Evolutionary conservation across 805 yeast species (phyloP).

Genomic region (Peterozyma xylosa): DNA sequence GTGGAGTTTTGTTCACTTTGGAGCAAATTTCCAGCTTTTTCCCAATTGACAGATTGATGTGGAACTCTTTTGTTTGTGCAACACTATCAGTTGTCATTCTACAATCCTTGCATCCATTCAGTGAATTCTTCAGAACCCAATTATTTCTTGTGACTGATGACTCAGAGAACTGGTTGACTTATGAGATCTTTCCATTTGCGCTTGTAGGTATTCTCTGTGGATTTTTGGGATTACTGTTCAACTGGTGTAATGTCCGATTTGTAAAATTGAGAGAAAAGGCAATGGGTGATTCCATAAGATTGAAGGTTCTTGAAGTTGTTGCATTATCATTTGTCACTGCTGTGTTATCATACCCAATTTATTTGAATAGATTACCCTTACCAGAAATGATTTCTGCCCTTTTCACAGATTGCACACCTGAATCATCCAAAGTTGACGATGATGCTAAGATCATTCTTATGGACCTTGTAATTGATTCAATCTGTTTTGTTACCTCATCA

Average conservation of each 20-base stretch:
- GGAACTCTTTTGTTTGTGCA: conserved; percentile 80
- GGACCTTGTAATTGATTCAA: not conserved
- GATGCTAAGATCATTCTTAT: conserved; percentile 3
- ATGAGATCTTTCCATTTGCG: conserved; percentile 71
- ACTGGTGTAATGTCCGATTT: conserved; percentile 35
- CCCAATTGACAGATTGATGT: conserved; percentile 57
- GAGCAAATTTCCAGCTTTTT: conserved; percentile 63
- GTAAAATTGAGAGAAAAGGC: conserved; percentile 24
- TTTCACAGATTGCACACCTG: conserved; percentile 54
- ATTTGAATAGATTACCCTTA: conserved; percentile 46
- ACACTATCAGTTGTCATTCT: conserved; percentile 62
- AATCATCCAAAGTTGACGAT: conserved; percentile 4
- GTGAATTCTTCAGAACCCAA: conserved; percentile 27
- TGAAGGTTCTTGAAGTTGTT: conserved; percentile 40
- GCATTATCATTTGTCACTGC: conserved; percentile 43
- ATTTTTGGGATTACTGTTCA: conserved; percentile 48
- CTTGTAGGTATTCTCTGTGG: conserved; percentile 69
- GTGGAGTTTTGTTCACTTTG: conserved; percentile 74
- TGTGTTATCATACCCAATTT: conserved; percentile 45
- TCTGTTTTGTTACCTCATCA: conserved; percentile 7
- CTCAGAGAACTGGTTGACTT: conserved; percentile 55
- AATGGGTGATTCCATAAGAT: conserved; percentile 17
- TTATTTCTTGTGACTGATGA: conserved; percentile 63
- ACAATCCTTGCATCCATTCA: conserved; percentile 41
- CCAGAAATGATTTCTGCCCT: conserved; percentile 50